Evolutionary conservation across 2,329 filamentous ascomycete genomes (phyloP), one percentile per base, ranked within the genome.

Genomic region (Aureobasidium sp.): DNA sequence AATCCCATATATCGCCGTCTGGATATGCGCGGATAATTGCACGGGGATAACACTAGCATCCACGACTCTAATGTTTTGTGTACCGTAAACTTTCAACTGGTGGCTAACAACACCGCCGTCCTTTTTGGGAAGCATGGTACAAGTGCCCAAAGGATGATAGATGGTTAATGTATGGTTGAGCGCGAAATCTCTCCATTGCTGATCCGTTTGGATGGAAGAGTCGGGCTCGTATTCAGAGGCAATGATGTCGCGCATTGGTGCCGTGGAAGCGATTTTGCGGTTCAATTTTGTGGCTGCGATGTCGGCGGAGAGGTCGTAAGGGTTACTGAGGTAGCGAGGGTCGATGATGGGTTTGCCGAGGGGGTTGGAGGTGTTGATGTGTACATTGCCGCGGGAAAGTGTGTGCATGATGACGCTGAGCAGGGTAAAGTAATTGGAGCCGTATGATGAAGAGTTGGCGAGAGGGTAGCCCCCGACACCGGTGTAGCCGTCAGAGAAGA

Each of bases 401-500:
- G 69, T 68, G 27, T 70, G 68, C 53, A 56, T 56, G 0, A 75
- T 66, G 3, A 68, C 68, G n/a, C 69, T 70, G 33, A 75, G 72
- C 0, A 70, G 67, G 12, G 62, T 69, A 0, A 68, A 49, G 31
- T 76, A 70, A 31, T 48, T 58, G 29, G 54, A 42, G 31, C 54
- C 44, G 31, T 58, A 47, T 19, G 48, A 29, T 2, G 42, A 35
- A 3, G 40, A 48, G 44, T 48, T 44, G 3, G 9, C 54, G n/a
- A 17, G 15, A 2, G 72, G 71, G 62, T 74, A 74, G 14, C 74
- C 72, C 64, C 73, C 73, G 45, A 70, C 64, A 24, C 54, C 54
- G n/a, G 40, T 58, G 40, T 47, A 47, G 19, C 40, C 40, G n/a
- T 47, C 57, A 15, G 66, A 47, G 58, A 65, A 67, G 48, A 74